A percentile compares a stretch with the other conserved stretches of the same genome.
Evolutionary conservation across 2,329 filamentous ascomycete genomes (phyloP).

Genomic region (Akanthomyces muscarius): DNA sequence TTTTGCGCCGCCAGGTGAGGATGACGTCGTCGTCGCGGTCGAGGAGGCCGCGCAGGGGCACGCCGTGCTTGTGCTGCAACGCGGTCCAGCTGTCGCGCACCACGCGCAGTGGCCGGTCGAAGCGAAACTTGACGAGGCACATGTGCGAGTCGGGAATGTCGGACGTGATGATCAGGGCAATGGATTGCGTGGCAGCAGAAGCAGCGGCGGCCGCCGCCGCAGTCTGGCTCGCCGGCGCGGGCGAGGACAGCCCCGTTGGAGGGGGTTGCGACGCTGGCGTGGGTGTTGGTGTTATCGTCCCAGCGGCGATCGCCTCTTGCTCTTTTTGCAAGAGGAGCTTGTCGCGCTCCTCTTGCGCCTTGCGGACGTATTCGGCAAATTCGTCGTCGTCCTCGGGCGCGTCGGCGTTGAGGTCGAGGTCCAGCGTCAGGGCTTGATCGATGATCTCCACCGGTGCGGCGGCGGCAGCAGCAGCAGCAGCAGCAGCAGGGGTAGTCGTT

Average conservation of each 20-base stretch:
- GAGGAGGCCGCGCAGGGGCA: constrained; percentile 26
- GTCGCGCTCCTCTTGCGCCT: constrained; percentile 34
- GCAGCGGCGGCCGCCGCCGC: neutral
- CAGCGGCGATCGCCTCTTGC: constrained; percentile 23
- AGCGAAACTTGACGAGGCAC: constrained; percentile 57
- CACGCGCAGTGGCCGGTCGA: constrained; percentile 63
- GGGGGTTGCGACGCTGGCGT: constrained; percentile 1
- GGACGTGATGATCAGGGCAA: constrained; percentile 53
- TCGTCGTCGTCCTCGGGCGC: constrained; percentile 37
- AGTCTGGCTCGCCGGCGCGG: neutral
- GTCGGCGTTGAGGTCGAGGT: constrained; percentile 17
- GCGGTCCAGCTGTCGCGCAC: constrained; percentile 67
- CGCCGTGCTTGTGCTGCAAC: constrained; percentile 47
- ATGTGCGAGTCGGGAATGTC: constrained; percentile 56
- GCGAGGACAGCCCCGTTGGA: constrained; percentile 5
- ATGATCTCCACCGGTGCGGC: constrained; percentile 20
- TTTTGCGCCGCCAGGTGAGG: constrained; percentile 72
- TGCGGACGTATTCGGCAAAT: constrained; percentile 43
- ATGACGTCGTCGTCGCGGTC: constrained; percentile 55
- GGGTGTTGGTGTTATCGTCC: neutral
- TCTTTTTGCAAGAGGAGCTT: neutral
- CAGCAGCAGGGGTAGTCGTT: neutral
- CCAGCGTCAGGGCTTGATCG: constrained; percentile 1
- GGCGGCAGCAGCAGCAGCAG: constrained; percentile 19
- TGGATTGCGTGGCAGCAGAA: constrained; percentile 2